phyloP scores from a whole-genome alignment of 2,329 filamentous ascomycete species.

The Nemania sp. region DNA sequence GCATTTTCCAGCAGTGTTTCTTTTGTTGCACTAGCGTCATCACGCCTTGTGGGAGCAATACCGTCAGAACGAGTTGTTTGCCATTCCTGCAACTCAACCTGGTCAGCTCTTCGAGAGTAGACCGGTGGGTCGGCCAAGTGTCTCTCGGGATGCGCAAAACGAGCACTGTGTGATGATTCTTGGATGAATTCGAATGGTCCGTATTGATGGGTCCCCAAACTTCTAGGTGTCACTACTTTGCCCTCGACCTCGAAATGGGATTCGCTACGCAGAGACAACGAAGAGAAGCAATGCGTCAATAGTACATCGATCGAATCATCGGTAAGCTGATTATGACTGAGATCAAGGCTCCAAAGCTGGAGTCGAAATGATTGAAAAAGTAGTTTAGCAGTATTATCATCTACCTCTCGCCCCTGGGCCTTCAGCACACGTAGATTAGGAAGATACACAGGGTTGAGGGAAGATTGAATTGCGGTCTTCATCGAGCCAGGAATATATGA shows the following conservation, averaged over 20 bases:
- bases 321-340: constrained; percentile 55
- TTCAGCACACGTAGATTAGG: constrained; percentile 57
- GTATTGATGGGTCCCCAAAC: constrained; percentile 40
- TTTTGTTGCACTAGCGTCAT: constrained; percentile 42
- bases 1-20: constrained; percentile 33
- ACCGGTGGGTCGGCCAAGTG: constrained; percentile 54
- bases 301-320: constrained; percentile 47
- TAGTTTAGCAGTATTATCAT: constrained; percentile 42
- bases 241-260: constrained; percentile 52
- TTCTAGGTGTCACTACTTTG: constrained; percentile 38
- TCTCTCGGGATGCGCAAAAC: constrained; percentile 50
- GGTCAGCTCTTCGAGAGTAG: constrained; percentile 39
- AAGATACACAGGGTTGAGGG: constrained; percentile 42
- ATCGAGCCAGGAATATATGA: constrained; percentile 54
- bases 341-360: constrained; percentile 61
- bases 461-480: constrained; percentile 40
- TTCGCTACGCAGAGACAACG: constrained; percentile 41
- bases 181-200: constrained; percentile 50
- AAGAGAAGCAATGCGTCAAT: constrained; percentile 40
- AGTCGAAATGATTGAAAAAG: constrained; percentile 42
- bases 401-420: constrained; percentile 50
- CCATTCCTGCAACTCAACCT: constrained; percentile 32
- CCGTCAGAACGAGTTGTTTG: constrained; percentile 44
- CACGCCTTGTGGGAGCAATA: constrained; percentile 34
- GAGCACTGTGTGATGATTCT: constrained; percentile 51